Evolutionary conservation across 805 yeast genomes (phyloP), one percentile per base, ranked within the genome.

Genomic region (Starmera amethionina): DNA sequence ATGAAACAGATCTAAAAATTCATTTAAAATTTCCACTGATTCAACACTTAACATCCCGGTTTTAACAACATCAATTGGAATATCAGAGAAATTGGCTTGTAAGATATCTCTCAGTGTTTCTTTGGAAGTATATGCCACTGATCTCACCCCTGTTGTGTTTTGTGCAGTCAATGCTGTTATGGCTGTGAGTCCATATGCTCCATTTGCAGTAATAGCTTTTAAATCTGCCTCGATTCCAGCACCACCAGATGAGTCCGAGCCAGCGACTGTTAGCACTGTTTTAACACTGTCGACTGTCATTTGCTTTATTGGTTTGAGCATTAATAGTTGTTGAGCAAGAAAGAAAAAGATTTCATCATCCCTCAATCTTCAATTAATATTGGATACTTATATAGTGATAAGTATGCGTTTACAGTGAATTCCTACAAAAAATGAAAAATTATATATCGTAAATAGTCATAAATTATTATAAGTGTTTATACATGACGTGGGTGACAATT

Each of bases 191-290:
- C 84, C 95, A 52, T 79, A 83, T 38, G 86, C 86, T 13, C 75
- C 74, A 50, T 82, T 84, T 2, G 83, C 82, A 4, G 82, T 68
- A 40, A 86, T 72, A 0, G 95, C 78, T 60, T 87, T 87, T 32
- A 86, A 55, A 55, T 86, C 96, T 1, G 95, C 95, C 57, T 86
- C 95, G 38, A 86, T 78, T 3, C 96, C 96, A 3, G 96, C 95
- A 4, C 95, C 95, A 3, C 95, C 96, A 10, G 90, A 80, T 35
- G 79, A 73, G 55, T 86, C 96, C 0, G 90, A 80, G 0, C 95
- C 95, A 2, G 87, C 87, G 35, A 72, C 60, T 1, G 72, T 67
- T 41, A 72, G 48, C 1, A 72, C 73, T 1, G 64, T 62, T 8
- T 5, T 22, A 22, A 22, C 27, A 22, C 27, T 22, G 6, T 22